phyloP scores from a whole-genome alignment of 129 eudicot genomes.

The Centrapalus pauciflorus region DNA sequence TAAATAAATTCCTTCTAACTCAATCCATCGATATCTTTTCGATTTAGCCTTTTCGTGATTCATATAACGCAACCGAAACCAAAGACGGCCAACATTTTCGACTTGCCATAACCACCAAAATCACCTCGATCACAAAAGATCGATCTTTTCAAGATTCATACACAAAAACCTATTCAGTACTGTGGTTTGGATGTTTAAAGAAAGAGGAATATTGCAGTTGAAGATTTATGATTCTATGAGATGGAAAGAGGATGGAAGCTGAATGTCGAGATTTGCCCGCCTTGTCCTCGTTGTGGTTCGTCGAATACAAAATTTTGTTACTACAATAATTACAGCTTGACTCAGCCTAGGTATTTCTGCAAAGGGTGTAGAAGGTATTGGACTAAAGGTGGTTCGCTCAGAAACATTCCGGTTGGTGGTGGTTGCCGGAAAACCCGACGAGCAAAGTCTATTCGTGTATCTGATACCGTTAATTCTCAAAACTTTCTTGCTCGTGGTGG shows the following conservation, averaged over 20 bases:
- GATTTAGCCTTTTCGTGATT: not conserved
- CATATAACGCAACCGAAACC: constrained; percentile 13
- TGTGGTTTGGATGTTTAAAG: constrained; percentile 21
- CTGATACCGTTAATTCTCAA: constrained; percentile 11
- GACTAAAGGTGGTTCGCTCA: constrained; percentile 79
- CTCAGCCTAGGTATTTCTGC: constrained; percentile 74
- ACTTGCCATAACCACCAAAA: constrained; percentile 18
- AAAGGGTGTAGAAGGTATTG: constrained; percentile 80
- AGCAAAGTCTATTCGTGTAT: constrained; percentile 31
- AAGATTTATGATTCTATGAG: constrained; percentile 20
- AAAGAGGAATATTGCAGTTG: not conserved
- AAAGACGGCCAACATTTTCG: constrained; percentile 17
- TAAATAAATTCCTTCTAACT: not conserved
- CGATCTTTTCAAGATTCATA: constrained; percentile 27
- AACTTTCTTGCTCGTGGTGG: not conserved
- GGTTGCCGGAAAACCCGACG: constrained; percentile 60
- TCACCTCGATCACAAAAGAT: constrained; percentile 22
- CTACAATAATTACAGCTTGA: constrained; percentile 69
- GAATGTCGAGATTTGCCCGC: constrained; percentile 50
- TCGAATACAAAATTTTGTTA: constrained; percentile 73
- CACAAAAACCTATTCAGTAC: constrained; percentile 4
- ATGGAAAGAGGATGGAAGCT: constrained; percentile 81
- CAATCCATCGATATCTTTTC: not conserved
- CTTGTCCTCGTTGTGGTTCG: constrained; percentile 76
- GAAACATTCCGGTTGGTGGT: constrained; percentile 72